Conservation (phyloP, 495 filamentous ascomycete species). For the Hypoxylon lienhwacheense region DNA sequence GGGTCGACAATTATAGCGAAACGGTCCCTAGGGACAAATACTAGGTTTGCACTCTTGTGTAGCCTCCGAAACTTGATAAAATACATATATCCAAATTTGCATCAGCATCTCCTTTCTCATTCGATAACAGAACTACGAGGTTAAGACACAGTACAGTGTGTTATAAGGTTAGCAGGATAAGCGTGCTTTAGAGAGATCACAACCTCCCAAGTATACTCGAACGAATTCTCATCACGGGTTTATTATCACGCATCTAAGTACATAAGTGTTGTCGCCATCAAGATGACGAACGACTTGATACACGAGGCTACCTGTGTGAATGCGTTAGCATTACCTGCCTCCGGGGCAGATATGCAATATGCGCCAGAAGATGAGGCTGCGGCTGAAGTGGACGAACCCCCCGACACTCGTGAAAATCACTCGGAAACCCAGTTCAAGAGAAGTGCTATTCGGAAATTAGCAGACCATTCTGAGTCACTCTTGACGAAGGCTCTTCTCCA, state of each 20-base stretch:
- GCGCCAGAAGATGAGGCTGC: slow-evolving; percentile 46
- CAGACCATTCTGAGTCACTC: slow-evolving; percentile 68
- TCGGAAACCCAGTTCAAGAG: slow-evolving; percentile 45
- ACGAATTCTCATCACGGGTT: slow-evolving; percentile 4
- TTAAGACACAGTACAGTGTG: slow-evolving; percentile 12
- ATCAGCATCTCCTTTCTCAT: slow-evolving; percentile 1
- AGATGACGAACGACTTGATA: slow-evolving; percentile 45
- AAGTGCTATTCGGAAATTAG: slow-evolving; percentile 44
- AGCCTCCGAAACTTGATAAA: slow-evolving; percentile 15
- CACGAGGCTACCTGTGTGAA: slow-evolving; percentile 46
- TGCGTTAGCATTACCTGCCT: slow-evolving; percentile 47
- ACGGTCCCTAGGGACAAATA: slow-evolving; percentile 59
- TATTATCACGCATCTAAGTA: slow-evolving; percentile 9
- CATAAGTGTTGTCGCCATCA: slow-evolving; percentile 11
- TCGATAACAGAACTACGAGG: slow-evolving; percentile 5
- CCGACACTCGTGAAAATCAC: slow-evolving; percentile 34
- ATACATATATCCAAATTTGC: slow-evolving; percentile 5
- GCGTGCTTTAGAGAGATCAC: slow-evolving; percentile 4
- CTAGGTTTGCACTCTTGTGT: slow-evolving; percentile 34
- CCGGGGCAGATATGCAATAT: slow-evolving; percentile 47
- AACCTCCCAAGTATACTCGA: slow-evolving; percentile 1
- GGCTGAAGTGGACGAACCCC: slow-evolving; percentile 41
- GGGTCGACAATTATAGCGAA: slow-evolving; percentile 57
- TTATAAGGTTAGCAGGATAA: slow-evolving; percentile 10
- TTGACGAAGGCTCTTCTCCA: slow-evolving; percentile 76